phyloP scores from a whole-genome alignment of 139 green algal genomes.

The Tetraselmis chui region DNA sequence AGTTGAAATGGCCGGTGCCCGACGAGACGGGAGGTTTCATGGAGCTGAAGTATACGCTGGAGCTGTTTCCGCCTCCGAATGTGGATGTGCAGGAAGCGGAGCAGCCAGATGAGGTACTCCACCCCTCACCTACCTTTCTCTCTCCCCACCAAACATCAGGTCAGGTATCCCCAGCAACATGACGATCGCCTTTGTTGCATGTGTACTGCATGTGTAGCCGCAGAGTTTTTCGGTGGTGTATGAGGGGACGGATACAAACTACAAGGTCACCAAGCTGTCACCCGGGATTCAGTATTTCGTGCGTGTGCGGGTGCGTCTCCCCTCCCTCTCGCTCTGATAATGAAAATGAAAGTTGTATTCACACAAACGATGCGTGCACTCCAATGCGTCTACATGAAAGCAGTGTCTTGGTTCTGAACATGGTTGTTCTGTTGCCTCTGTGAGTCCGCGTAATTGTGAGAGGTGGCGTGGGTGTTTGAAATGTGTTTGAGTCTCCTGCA shows the following conservation, averaged over 20 bases:
- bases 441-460: no score
- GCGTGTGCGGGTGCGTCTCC: slow-evolving; percentile 14
- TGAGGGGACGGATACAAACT: neutral
- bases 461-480: no score
- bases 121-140: no score
- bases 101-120: neutral
- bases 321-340: neutral
- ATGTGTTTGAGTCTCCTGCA: neutral
- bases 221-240: neutral
- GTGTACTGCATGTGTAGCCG: no score
- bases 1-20: neutral
- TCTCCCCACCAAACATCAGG: no score
- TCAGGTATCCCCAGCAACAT: no score
- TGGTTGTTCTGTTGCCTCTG: no score
- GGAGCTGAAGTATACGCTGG: neutral
- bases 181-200: no score
- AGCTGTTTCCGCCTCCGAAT: neutral
- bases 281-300: slow-evolving; percentile 40
- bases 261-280: slow-evolving; percentile 34
- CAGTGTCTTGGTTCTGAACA: no score
- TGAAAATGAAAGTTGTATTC: no score
- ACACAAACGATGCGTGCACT: no score
- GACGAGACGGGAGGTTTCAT: neutral
- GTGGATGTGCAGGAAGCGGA: neutral
- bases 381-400: no score